phyloP scores from a whole-genome alignment of 163 green algal species.

The Chlamydomonas reinhardtii region DNA sequence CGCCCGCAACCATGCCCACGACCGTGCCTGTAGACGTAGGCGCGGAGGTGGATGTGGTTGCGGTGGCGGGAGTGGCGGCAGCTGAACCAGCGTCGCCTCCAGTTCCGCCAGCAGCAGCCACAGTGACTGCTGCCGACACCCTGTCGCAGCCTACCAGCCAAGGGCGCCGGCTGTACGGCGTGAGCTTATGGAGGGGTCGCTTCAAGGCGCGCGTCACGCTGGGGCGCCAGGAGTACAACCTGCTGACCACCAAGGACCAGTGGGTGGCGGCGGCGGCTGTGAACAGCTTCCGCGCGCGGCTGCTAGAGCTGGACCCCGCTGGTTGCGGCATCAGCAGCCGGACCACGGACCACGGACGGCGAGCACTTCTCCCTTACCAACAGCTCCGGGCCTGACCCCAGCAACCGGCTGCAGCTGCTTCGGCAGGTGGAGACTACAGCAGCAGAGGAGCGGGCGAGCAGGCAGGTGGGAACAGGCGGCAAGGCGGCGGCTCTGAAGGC shows the following conservation, averaged over 20 bases:
- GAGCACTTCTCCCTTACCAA: not conserved
- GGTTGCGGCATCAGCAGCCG: not conserved
- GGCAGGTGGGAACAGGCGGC: not conserved
- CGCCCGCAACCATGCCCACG: no score
- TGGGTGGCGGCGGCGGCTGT: no score
- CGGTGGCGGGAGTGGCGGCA: no score
- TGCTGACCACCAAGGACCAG: not conserved
- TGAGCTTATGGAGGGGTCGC: not conserved
- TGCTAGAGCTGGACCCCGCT: not conserved
- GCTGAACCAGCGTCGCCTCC: no score
- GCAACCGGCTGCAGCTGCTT: not conserved
- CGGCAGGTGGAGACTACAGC: not conserved
- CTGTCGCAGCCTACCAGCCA: no score
- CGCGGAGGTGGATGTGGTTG: no score
- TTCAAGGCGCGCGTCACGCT: not conserved
- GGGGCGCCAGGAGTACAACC: not conserved
- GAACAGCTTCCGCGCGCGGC: not conserved
- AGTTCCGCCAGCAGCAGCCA: no score
- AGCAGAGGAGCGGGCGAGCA: no score
- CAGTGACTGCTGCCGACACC: no score
- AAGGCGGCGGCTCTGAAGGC: not conserved
- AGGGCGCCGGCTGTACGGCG: not conserved
- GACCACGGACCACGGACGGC: not conserved
- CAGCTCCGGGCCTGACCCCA: not conserved
- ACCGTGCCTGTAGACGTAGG: no score